Evolutionary conservation across 371 early-diverging fungal genomes (phyloP), one percentile per base, ranked within the genome.

Genomic region (Chytridium lagenaria): DNA sequence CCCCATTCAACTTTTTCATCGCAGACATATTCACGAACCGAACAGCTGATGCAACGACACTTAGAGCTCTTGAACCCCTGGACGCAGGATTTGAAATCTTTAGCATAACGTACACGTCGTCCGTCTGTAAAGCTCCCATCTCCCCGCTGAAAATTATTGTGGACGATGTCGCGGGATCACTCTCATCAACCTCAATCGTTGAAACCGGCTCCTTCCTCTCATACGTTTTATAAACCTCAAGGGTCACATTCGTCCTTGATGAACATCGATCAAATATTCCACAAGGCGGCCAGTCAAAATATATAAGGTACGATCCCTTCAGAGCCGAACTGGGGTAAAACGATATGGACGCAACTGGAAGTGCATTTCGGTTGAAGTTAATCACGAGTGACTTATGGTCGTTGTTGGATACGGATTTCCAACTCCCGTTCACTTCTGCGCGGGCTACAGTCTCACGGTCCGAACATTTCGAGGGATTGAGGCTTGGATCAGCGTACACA

Each of bases 191-290:
- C 10, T 36, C 33, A 10, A 63, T 5, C 23, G 63, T 22, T 30
- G 63, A 15, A 19, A 63, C 16, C 7, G 63, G 63, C 7, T 52
- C 55, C 23, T 38, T 15, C 10, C 34, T 63, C 34, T 31, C 38
- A 34, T 31, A 19, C 12, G 34, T 19, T 22, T 31, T 63, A 33
- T 19, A 63, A 12, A 63, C 10, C 63, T 63, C 63, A 3, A 63
- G 22, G 5, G 36, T 31, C 7, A 63, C 63, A 36, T 38, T 31
- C 22, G 36, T 38, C 38, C 63, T 3, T 5, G 33, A 12, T 7
- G 63, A 19, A 63, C 63, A 63, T 12, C 34, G 19, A 33, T 63
- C 63, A 23, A 63, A 63, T 36, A 38, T 63, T 7, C 63, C 63
- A 38, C 63, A 63, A 12, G 63, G 63, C 19, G 63, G 63, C 31